Evolutionary conservation across 1,284 basidiomycete genomes (phyloP), one percentile per base, ranked within the genome.

Genomic region (Cutaneotrichosporon sp.): DNA sequence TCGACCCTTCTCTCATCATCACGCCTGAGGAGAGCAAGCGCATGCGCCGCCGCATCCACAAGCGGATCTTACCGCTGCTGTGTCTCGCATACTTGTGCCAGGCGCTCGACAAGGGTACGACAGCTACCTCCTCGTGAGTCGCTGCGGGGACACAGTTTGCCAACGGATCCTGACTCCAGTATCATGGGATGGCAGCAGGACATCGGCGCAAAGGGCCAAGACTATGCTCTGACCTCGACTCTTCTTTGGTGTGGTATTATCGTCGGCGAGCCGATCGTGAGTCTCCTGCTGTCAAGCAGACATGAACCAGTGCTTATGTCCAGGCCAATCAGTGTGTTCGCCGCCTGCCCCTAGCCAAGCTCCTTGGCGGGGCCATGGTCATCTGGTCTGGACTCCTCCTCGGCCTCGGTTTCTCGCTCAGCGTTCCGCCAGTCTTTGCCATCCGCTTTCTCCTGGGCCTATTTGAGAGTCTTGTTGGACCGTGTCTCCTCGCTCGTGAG

Each of bases 381-480:
- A 47, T 61, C 39, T 68, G 67, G 67, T 54, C 59, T 5, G 55
- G 9, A 17, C 51, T 39, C 19, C 25, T 43, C 29, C 58, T 90
- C 12, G 89, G 87, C 0, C 72, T 90, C 8, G 66, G 84, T 1
- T 90, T 91, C 70, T 84, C 84, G 0, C 75, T 90, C 19, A 87
- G 45, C 32, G 55, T 66, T n/a, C 85, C 0, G 85, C 88, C 70
- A 78, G 85, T 65, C 24, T 61, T 61, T 22, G 60, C 54, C 11
- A 52, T 63, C 22, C 53, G 64, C 8, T 55, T 64, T 52, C 47
- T 65, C 11, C 42, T 67, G 12, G 68, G 68, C 34, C 55, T 70
- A 39, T 65, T 62, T 47, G 68, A 70, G 52, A 62, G 62, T 8
- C 32, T 59, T 12, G 60, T 68, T 33, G 62, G 63, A 14, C 65